Conservation (phyloP, 305 asterid species). For the Rubia balearica region DNA sequence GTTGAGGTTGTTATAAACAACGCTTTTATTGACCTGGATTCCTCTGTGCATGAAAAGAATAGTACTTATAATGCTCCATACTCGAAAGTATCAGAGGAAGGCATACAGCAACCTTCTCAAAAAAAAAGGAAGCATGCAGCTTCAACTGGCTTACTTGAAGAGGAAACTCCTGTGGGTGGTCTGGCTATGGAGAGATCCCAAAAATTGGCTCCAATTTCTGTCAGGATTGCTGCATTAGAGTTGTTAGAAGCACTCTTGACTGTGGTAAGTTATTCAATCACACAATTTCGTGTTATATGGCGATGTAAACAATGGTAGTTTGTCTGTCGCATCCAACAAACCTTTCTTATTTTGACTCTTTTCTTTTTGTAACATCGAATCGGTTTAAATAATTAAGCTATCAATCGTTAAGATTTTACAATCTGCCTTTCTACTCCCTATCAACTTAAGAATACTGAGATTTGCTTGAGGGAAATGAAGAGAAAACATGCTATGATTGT, state of each 20-base stretch:
- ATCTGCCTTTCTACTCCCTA: background rate
- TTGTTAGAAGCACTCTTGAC: conserved; percentile 66
- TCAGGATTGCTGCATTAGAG: conserved; percentile 79
- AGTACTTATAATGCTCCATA: conserved; percentile 25
- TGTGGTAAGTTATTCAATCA: conserved; percentile 40
- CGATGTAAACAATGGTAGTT: background rate
- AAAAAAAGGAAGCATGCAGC: conserved; percentile 75
- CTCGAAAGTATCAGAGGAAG: conserved; percentile 35
- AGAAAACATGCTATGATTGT: background rate
- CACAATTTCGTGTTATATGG: conserved; percentile 12
- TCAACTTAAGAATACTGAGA: background rate
- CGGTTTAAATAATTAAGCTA: conserved; percentile 3
- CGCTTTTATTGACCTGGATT: conserved; percentile 50
- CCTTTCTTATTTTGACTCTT: background rate
- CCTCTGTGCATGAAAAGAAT: conserved; percentile 29
- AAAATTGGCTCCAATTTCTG: conserved; percentile 36
- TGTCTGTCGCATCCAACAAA: background rate
- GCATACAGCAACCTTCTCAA: conserved; percentile 25
- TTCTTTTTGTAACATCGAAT: background rate
- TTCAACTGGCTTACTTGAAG: conserved; percentile 30
- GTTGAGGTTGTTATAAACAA: conserved; percentile 47
- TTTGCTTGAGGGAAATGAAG: background rate
- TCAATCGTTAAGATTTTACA: background rate
- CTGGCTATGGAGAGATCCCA: conserved; percentile 32
- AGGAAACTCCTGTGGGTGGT: conserved; percentile 34